Conservation (phyloP, 441 rosid species). For the Euphorbia celastroides region DNA sequence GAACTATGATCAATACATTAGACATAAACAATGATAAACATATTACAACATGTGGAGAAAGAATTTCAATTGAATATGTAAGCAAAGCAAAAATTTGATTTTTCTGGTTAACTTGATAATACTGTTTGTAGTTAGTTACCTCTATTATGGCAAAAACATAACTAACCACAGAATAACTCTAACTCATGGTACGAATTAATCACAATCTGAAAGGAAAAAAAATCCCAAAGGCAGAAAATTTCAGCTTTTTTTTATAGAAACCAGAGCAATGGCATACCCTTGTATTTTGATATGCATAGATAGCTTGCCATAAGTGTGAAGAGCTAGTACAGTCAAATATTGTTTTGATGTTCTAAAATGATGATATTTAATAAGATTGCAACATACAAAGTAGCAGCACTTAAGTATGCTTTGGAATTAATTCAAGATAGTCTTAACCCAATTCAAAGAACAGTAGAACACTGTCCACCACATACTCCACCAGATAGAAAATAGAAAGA, state of each 20-base stretch:
- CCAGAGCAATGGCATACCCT: slow-evolving; percentile 23
- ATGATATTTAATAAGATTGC: slow-evolving; percentile 9
- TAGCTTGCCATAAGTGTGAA: slow-evolving; percentile 35
- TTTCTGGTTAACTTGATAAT: neutral
- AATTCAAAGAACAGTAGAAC: neutral
- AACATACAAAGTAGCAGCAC: slow-evolving; percentile 4
- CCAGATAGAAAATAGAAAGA: neutral
- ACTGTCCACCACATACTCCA: neutral
- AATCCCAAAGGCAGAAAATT: neutral
- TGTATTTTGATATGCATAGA: slow-evolving; percentile 29
- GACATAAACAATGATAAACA: neutral
- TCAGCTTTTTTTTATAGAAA: neutral
- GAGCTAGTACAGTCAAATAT: slow-evolving; percentile 31
- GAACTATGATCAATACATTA: neutral
- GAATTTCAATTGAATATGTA: neutral
- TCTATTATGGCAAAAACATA: neutral
- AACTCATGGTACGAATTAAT: neutral
- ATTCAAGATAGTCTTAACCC: neutral
- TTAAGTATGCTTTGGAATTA: neutral
- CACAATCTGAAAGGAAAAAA: neutral
- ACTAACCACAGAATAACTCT: neutral
- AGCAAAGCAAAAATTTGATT: neutral
- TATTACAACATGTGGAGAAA: neutral
- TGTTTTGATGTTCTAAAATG: slow-evolving; percentile 24
- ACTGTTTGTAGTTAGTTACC: too few species aligned